Base-by-base conservation (phyloP, 1,139 yeast genomes). In the Yamadazyma triangularis region DNA sequence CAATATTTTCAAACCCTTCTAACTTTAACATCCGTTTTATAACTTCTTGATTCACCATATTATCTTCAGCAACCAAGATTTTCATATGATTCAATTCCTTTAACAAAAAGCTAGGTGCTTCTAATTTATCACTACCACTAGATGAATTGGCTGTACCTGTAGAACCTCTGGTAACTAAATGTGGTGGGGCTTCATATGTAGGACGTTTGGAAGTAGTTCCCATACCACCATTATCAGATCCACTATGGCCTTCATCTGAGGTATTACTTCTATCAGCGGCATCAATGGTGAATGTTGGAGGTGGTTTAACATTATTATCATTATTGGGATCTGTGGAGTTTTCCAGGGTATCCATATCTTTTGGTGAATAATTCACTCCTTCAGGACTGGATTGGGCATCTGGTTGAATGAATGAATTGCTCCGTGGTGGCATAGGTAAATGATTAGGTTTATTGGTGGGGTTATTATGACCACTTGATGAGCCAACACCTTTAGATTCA, bases 1-100 rank as follows among this genome's bases (percentile, higher is more conserved):
- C 79, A 27, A 91, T 66, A 40, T 81, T 74, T 4, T 56, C 58
- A 40, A 84, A 73, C 1, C 95, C 95, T 55, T 88, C 95, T 13
- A 86, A 61, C 35, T 71, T 71, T 36, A 91, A 66, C 95, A 89
- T 87, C 37, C 96, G 64, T 46, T 73, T 78, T 45, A 88, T 83
- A 20, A 91, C 95, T 53, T 87, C 94, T 53, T 88, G 96, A 51
- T 91, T 89, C 9, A 91, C 94, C 42, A 72, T 63, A 47, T 91
- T 91, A 51, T 91, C 98, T 50, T 91, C 98, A 0, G 96, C 97
- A n/a, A 91, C 89, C 35, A 91, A 66, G 14, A 91, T 78, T 30
- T 69, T 70, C 33, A 73, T 56, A 24, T 66, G 63, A 2, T 59
- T 45, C 23, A 75, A 34, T 20, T 54, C 54, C 25, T 54, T 58